phyloP scores from a whole-genome alignment of 2,329 filamentous ascomycete species.

The Talaromyces sp. region DNA sequence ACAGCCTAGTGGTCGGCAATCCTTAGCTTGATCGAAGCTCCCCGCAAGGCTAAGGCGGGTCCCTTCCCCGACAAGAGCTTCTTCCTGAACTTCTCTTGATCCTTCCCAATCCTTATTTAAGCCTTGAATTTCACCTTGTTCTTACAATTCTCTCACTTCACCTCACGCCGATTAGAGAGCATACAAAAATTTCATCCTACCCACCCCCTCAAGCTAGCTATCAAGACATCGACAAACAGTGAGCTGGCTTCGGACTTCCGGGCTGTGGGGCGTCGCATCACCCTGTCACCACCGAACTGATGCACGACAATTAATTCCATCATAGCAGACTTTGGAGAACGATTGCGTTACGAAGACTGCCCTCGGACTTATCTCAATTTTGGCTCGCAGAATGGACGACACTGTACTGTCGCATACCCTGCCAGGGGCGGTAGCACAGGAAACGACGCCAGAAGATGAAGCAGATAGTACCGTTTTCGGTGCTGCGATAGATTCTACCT shows the following conservation, averaged over 20 bases:
- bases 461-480: neutral
- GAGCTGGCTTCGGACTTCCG: neutral
- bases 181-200: too few species aligned
- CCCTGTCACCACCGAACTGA: neutral
- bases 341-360: neutral
- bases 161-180: neutral
- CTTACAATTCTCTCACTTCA: neutral
- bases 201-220: too few species aligned
- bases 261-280: neutral
- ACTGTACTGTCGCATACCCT: neutral
- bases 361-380: neutral
- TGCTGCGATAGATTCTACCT: neutral
- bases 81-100: neutral
- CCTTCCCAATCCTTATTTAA: too few species aligned
- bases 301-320: neutral
- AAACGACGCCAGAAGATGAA: neutral
- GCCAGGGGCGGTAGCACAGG: neutral
- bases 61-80: conserved; percentile 5
- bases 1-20: neutral
- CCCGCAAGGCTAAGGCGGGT: conserved; percentile 12
- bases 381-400: conserved; percentile 1
- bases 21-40: neutral
- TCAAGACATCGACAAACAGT: neutral
- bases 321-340: neutral
- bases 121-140: neutral